Percentiles rank a stretch among this genome's conserved stretches.
Conservation (phyloP, 2,329 filamentous ascomycete species). For the Penicillium occitanis region DNA sequence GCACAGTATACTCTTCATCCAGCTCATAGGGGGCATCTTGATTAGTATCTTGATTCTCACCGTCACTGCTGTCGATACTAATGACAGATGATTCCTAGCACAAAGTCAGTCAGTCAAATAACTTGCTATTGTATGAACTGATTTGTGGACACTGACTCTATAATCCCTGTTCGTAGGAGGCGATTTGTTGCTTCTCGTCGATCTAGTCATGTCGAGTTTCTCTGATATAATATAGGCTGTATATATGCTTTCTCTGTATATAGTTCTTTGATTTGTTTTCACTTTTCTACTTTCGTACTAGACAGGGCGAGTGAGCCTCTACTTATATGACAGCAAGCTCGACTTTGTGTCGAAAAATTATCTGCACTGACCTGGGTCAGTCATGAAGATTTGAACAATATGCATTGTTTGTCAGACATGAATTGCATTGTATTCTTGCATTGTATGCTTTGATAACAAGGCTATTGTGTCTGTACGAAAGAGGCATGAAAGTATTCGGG, state of each 20-base stretch:
- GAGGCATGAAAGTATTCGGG: not conserved
- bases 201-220: not conserved
- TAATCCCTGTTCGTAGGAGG: not conserved
- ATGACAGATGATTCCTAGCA: conserved; percentile 1
- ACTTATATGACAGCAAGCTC: not conserved
- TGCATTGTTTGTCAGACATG: not conserved
- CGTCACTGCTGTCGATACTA: not conserved
- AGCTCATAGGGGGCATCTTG: conserved; percentile 24
- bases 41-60: not conserved
- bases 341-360: not conserved
- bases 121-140: not conserved
- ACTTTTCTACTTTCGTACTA: not conserved
- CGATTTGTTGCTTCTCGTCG: too few species aligned
- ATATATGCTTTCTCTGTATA: not conserved
- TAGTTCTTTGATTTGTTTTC: not conserved
- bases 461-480: not conserved
- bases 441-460: not conserved
- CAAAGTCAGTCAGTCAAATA: not conserved
- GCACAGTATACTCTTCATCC: conserved; percentile 1
- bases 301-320: not conserved
- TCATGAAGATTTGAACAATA: too few species aligned
- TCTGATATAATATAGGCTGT: not conserved
- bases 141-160: not conserved
- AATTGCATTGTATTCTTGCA: not conserved
- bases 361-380: not conserved